Evolutionary conservation across 2,329 filamentous ascomycete genomes (phyloP), one percentile per base, ranked within the genome.

Genomic region (Xylaria sp.): DNA sequence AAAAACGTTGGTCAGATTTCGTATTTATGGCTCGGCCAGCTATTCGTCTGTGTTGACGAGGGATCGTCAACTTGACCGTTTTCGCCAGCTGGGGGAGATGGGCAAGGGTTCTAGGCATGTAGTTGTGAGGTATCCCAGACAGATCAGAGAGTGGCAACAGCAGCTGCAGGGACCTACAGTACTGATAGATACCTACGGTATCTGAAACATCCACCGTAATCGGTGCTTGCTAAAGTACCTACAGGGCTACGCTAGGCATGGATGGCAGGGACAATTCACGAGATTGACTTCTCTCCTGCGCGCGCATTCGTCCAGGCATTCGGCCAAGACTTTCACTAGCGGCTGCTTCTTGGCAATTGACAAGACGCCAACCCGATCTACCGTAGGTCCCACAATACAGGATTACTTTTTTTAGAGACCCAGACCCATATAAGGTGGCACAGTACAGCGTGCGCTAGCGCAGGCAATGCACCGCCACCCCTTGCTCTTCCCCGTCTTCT

Each of bases 351-450:
- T 69, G 73, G 71, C 73, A 71, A 74, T 73, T 75, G 59, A 62
- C 23, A 68, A 69, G 64, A 67, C 64, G 66, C 72, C 70, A 73
- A 64, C 39, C 55, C 52, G 69, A 70, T 72, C 60, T 69, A 60
- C 28, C 28, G 28, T 28, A 28, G 28, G 28, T 28, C 4, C 28
- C 28, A 46, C 23, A 41, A 5, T 57, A 49, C 31, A 15, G 55
- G 61, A 55, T 57, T 72, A 41, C 74, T 76, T 76, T 75, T 77
- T 76, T 74, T 76, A 77, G 75, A 74, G 41, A 43, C 55, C 52
- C 66, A 41, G 46, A 64, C 18, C 73, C 69, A 74, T 74, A 74
- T 61, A 71, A 71, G 69, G 36, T 43, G 48, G 70, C 68, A 66
- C 58, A 69, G 72, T 67, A 70, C 59, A 33, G 31, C 41, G n/a